Evolutionary conservation across 2,329 filamentous ascomycete genomes (phyloP).

Genomic region (Colletotrichum navitas): DNA sequence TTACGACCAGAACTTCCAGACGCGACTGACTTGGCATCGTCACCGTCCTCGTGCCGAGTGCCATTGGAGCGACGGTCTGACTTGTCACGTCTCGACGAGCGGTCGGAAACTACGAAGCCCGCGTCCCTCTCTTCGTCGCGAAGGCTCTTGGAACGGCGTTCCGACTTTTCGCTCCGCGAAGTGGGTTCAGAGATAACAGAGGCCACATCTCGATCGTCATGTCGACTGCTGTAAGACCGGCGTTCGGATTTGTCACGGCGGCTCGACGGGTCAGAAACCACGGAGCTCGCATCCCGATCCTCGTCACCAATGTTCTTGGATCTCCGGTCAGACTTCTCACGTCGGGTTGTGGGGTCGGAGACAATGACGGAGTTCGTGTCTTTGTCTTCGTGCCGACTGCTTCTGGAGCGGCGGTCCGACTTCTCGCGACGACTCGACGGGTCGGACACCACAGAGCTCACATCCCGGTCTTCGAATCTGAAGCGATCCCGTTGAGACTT

Average conservation of each 20-base stretch:
- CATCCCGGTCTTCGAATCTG: conserved; percentile 57
- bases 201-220: conserved; percentile 59
- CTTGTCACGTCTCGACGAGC: conserved; percentile 49
- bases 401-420: conserved; percentile 54
- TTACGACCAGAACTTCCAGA: conserved; percentile 47
- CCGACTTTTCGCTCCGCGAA: conserved; percentile 50
- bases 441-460: conserved; percentile 64
- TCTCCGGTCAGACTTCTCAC: conserved; percentile 52
- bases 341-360: conserved; percentile 56
- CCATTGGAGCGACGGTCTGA: conserved; percentile 55
- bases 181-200: conserved; percentile 62
- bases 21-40: conserved; percentile 62
- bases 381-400: conserved; percentile 57
- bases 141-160: conserved; percentile 50
- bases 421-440: conserved; percentile 50
- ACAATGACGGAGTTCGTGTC: conserved; percentile 64
- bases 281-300: conserved; percentile 61
- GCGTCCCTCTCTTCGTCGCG: conserved; percentile 58
- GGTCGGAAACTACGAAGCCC: conserved; percentile 63
- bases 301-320: conserved; percentile 55
- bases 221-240: conserved; percentile 24
- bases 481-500: conserved; percentile 46
- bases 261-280: conserved; percentile 48
- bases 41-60: conserved; percentile 57
- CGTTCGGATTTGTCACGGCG: conserved; percentile 31